These are phyloP conservation scores for Danielozyma ontarioensis DNA, from an alignment of 805 yeast genomes.

Conservation along the genomic window DNA sequence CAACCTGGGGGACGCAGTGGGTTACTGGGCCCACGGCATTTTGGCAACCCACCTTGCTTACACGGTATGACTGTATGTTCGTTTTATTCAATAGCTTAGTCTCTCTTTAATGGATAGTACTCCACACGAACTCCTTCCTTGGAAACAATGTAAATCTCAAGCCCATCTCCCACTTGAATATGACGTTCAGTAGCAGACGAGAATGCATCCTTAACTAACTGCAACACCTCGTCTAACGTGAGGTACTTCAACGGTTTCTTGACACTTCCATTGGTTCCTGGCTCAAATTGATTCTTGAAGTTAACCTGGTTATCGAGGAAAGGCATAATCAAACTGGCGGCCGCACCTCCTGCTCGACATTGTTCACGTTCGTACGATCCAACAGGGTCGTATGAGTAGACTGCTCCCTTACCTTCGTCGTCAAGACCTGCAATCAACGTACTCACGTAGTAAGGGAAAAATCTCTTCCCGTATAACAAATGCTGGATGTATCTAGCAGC, in stretches of 20 bases:
- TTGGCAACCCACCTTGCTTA: no score
- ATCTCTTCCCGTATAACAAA: slow-evolving; percentile 83
- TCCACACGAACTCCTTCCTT: slow-evolving; percentile 88
- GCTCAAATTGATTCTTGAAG: slow-evolving; percentile 87
- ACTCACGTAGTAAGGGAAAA: slow-evolving; percentile 95
- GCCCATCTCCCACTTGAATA: slow-evolving; percentile 95
- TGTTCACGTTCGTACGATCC: slow-evolving; percentile 97
- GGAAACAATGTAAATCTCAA: slow-evolving; percentile 85
- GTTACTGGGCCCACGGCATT: no score
- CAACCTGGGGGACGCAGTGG: no score
- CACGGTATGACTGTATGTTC: neutral
- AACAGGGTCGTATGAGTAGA: slow-evolving; percentile 95
- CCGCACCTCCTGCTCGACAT: slow-evolving; percentile 97
- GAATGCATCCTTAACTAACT: slow-evolving; percentile 89
- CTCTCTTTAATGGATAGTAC: slow-evolving; percentile 82
- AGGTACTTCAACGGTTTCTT: slow-evolving; percentile 61
- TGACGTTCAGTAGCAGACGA: slow-evolving; percentile 97
- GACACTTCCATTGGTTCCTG: slow-evolving; percentile 64
- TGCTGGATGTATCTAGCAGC: slow-evolving; percentile 93
- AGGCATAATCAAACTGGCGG: slow-evolving; percentile 94
- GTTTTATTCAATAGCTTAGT: slow-evolving; percentile 33
- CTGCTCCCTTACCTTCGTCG: slow-evolving; percentile 87
- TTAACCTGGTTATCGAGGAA: slow-evolving; percentile 96
- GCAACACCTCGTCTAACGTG: slow-evolving; percentile 76
- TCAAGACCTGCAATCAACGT: slow-evolving; percentile 94